These are phyloP conservation scores for Datura wrightii DNA, from an alignment of 257 asterid genomes.

Conservation along the genomic window DNA sequence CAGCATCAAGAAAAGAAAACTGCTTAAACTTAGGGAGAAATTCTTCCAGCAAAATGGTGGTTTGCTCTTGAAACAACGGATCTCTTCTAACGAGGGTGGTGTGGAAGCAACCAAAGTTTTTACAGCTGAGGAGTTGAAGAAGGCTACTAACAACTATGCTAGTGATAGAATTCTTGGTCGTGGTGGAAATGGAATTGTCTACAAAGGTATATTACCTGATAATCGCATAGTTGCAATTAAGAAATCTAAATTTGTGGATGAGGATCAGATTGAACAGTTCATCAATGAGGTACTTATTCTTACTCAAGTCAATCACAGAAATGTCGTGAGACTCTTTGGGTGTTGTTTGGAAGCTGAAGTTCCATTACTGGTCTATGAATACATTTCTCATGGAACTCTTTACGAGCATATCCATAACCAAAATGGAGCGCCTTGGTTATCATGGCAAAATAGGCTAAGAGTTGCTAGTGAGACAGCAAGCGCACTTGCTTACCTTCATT, in stretches of 20 bases:
- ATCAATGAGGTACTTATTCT: conserved; percentile 68
- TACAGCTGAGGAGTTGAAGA: conserved; percentile 48
- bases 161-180: conserved; percentile 57
- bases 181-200: conserved; percentile 65
- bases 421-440: conserved; percentile 51
- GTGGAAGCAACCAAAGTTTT: conserved; percentile 43
- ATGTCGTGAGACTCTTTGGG: conserved; percentile 64
- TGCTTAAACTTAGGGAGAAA: conserved; percentile 40
- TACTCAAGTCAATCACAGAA: conserved; percentile 63
- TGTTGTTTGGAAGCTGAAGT: conserved; percentile 68
- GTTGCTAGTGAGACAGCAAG: conserved; percentile 58
- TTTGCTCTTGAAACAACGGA: conserved; percentile 51
- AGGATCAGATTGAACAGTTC: conserved; percentile 62
- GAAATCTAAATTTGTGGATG: conserved; percentile 55
- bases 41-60: conserved; percentile 69
- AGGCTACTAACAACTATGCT: conserved; percentile 54
- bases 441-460: conserved; percentile 55
- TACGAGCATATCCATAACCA: conserved; percentile 51
- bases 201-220: conserved; percentile 55
- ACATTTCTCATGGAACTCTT: conserved; percentile 49
- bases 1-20: conserved; percentile 35
- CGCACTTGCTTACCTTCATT: conserved; percentile 67
- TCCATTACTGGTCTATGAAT: conserved; percentile 60
- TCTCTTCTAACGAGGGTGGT: conserved; percentile 33
- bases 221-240: conserved; percentile 56